Evolutionary conservation across 2,329 filamentous ascomycete genomes (phyloP).

Genomic region (Colletotrichum liaoningense): DNA sequence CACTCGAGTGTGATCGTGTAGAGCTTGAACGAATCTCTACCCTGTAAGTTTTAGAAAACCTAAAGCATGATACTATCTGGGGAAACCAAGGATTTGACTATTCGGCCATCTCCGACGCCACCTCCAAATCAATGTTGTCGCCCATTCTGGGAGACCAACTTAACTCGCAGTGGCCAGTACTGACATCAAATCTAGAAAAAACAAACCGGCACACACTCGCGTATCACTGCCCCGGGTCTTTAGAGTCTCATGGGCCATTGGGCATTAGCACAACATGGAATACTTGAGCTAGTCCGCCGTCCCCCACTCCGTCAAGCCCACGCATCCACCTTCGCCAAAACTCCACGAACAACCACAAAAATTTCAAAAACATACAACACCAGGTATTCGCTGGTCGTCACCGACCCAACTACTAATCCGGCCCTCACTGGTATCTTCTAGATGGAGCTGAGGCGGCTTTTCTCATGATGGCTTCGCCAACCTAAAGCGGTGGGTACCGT

Average conservation of each 20-base stretch:
- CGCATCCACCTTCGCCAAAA: neutral
- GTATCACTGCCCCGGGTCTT: neutral
- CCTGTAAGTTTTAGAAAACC: fast-evolving
- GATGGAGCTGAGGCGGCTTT: neutral
- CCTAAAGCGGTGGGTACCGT: neutral
- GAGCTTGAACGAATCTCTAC: neutral
- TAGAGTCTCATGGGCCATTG: neutral
- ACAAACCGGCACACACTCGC: neutral
- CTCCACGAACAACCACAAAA: neutral
- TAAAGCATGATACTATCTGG: neutral
- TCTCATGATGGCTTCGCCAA: neutral
- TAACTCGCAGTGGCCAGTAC: neutral
- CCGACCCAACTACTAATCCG: neutral
- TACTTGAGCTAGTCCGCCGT: neutral
- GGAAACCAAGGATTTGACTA: neutral
- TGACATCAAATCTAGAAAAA: fast-evolving
- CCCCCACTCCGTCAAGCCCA: neutral
- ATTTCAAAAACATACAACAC: neutral
- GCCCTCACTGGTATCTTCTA: neutral
- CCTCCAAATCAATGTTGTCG: neutral
- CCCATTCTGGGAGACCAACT: neutral
- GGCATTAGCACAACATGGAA: neutral
- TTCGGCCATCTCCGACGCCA: neutral
- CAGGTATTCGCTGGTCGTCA: neutral
- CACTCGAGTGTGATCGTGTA: neutral